Evolutionary conservation across 768 basidiomycete species (phyloP), one percentile per base, ranked within the genome.

Genomic region (Lentinula sp.): DNA sequence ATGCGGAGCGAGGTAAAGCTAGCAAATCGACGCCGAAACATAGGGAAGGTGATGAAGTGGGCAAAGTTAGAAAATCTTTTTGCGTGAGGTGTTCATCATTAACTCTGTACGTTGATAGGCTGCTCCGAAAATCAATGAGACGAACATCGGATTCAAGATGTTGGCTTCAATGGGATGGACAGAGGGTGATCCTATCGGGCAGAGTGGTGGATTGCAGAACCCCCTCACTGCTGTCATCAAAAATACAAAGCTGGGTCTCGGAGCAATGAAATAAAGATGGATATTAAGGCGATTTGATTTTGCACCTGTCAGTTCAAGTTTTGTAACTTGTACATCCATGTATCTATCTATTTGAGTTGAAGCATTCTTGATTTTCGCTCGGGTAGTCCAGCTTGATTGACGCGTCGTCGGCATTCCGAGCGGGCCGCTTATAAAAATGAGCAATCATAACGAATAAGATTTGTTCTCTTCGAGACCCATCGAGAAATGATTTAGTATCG

Each of bases 161-260:
- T 71, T 98, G 64, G 85, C 87, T 15, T 78, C 82, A 62, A 97
- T 98, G 95, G 95, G 95, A 45, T 96, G 94, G 94, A 71, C 83
- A 3, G 91, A 93, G 66, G 94, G 94, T 0, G 80, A 85, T 45
- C 76, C 81, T 12, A 94, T 96, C 66, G 94, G 94, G 0, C 68
- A 73, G 1, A 62, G 64, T 7, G 82, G 75, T 36, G 92, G 92
- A 0, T 72, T 96, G 59, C 86, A 88, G 28, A 84, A 74, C 5
- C 94, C 94, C 37, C 75, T 97, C 58, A 85, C 85, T 0, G 94
- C 92, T 12, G 82, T 93, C 54, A 88, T 95, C 71, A 97, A 95
- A 75, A 84, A 83, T 62, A 87, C 92, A 16, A 95, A 92, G 73
- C 77, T 88, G 12, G 94, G 94, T 0, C 73, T 97, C 59, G 94